A percentile compares a stretch with the other conserved stretches of the same genome.
These are phyloP conservation scores for Fusarium nelsonii DNA, from an alignment of 2,329 filamentous ascomycete genomes.

Conservation along the genomic window DNA sequence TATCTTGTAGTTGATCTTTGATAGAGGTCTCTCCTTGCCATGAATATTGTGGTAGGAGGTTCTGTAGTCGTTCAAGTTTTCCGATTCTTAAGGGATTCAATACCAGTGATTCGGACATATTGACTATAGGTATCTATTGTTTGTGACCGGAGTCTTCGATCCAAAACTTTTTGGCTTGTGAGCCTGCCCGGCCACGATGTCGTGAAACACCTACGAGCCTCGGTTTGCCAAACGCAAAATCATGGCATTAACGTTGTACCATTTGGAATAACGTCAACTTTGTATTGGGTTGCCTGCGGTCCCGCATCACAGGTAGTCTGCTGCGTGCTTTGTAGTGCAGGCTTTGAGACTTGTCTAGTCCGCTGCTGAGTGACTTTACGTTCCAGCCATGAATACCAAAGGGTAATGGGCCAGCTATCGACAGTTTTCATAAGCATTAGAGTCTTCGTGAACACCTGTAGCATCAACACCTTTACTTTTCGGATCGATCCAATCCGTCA, in stretches of 20 bases:
- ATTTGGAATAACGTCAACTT: not conserved
- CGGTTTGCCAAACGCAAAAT: not conserved
- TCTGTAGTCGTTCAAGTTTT: not conserved
- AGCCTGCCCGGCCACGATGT: not conserved
- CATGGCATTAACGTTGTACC: not conserved
- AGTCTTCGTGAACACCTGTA: rapidly evolving
- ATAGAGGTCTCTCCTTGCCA: not conserved
- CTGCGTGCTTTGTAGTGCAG: not conserved
- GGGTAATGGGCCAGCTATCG: rapidly evolving
- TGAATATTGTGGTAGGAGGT: too few relatives aligned
- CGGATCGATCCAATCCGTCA: too few relatives aligned
- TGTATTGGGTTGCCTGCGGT: not conserved
- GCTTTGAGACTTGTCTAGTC: not conserved
- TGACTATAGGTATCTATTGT: not conserved
- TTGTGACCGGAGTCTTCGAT: not conserved
- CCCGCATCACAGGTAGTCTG: not conserved
- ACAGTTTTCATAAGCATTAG: too few relatives aligned
- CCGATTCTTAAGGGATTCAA: not conserved
- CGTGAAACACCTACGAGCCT: conserved; percentile 4
- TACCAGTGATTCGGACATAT: not conserved
- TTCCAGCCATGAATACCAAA: not conserved
- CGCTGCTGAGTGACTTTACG: not conserved
- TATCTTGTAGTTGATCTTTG: not conserved
- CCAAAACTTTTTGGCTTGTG: not conserved
- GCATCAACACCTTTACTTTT: too few relatives aligned